Conservation (phyloP, 768 basidiomycete genomes). For the Clathrus columnatus region DNA sequence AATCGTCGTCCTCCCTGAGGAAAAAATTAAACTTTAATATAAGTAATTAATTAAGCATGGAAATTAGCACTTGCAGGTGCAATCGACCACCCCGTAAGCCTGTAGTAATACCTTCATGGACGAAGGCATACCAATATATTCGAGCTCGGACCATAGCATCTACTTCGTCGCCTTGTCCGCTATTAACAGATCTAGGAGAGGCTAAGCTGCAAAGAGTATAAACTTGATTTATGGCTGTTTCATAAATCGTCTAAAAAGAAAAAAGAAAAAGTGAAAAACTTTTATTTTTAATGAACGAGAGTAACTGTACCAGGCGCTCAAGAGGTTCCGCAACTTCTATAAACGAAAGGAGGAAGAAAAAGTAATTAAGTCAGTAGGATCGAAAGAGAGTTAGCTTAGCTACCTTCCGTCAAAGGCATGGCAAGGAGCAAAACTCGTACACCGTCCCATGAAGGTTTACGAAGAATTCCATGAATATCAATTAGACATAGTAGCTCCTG, state of each 20-base stretch:
- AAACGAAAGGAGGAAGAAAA: not conserved
- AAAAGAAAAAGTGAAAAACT: conserved; percentile 23
- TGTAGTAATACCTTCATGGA: conserved; percentile 75
- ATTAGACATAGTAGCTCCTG: conserved; percentile 71
- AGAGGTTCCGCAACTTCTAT: conserved; percentile 36
- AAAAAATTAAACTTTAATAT: conserved; percentile 3
- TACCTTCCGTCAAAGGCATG: conserved; percentile 80
- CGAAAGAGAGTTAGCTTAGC: conserved; percentile 12
- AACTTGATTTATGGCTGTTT: conserved; percentile 75
- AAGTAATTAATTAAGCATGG: conserved; percentile 7
- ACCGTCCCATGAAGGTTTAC: conserved; percentile 82
- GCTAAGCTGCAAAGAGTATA: conserved; percentile 61
- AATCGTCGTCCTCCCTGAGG: conserved; percentile 64
- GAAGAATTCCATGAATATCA: conserved; percentile 68
- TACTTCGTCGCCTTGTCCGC: conserved; percentile 46
- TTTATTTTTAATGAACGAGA: not conserved
- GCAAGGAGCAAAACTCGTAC: conserved; percentile 71
- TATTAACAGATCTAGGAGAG: conserved; percentile 35
- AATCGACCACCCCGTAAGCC: conserved; percentile 82
- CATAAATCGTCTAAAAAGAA: conserved; percentile 56
- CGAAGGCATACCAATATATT: conserved; percentile 84
- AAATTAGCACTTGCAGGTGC: conserved; percentile 47
- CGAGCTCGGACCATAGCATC: conserved; percentile 58
- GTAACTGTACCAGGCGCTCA: conserved; percentile 31
- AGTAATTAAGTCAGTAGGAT: conserved; percentile 5